These are phyloP conservation scores for Mrakia blollopis DNA, from an alignment of 768 basidiomycete genomes.

Conservation along the genomic window DNA sequence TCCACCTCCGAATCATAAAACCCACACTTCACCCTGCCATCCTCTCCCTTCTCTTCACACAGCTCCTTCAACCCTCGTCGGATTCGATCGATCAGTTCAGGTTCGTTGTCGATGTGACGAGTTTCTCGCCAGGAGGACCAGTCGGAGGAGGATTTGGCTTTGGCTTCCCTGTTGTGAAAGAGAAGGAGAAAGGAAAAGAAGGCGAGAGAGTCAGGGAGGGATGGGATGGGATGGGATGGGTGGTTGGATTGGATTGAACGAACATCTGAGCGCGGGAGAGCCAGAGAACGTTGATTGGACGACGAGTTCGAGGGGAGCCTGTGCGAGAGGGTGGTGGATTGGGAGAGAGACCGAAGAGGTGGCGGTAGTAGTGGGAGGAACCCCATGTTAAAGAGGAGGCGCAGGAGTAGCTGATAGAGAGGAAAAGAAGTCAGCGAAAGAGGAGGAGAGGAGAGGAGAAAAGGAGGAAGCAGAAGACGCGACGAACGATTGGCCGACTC, in stretches of 20 bases:
- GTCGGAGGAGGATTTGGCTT: constrained; percentile 37
- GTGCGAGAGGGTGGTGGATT: constrained; percentile 18
- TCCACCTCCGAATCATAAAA: constrained; percentile 37
- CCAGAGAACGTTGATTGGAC: constrained; percentile 41
- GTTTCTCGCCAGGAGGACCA: constrained; percentile 41
- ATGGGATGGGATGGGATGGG: constrained; percentile 27
- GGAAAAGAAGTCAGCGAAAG: not conserved
- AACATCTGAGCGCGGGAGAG: constrained; percentile 38
- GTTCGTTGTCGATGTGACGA: constrained; percentile 41
- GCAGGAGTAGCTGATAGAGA: constrained; percentile 35
- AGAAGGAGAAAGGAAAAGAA: constrained; percentile 38
- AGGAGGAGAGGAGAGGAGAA: not conserved
- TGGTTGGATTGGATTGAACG: constrained; percentile 35
- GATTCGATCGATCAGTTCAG: constrained; percentile 35
- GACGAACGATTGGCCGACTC: constrained; percentile 33
- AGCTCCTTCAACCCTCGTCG: constrained; percentile 31
- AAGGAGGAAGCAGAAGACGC: not conserved
- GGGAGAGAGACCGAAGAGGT: constrained; percentile 39
- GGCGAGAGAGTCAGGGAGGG: constrained; percentile 30
- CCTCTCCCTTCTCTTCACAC: constrained; percentile 24
- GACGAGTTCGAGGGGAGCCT: not conserved
- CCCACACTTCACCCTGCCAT: constrained; percentile 24
- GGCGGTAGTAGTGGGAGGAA: constrained; percentile 41
- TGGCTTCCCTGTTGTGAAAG: constrained; percentile 37
- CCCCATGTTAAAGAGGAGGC: constrained; percentile 41